A percentile compares a stretch with the other conserved stretches of the same genome.
Evolutionary conservation across 2,329 filamentous ascomycete species (phyloP).

Genomic region (Beauveria caledonica): DNA sequence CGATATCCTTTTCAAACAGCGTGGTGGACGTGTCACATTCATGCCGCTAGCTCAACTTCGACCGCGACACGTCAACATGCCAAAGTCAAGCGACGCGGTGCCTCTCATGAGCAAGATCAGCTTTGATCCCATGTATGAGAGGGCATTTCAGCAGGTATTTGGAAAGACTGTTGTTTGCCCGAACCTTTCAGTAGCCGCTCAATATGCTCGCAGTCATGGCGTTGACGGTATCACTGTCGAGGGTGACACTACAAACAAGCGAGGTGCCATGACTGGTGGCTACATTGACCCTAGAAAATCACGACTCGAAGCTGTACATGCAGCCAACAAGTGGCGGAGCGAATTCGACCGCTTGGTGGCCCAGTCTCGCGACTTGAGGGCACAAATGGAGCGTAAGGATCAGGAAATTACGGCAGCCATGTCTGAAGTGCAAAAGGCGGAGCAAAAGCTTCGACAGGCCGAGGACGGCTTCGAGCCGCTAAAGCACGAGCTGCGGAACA

Average conservation of each 20-base stretch:
- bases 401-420: slow-evolving; percentile 85
- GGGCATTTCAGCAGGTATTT: slow-evolving; percentile 90
- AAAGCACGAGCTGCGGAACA: slow-evolving; percentile 65
- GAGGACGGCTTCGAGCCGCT: slow-evolving; percentile 78
- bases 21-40: slow-evolving; percentile 83
- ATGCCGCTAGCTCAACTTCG: slow-evolving; percentile 83
- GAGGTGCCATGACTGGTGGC: slow-evolving; percentile 90
- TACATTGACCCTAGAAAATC: slow-evolving; percentile 83
- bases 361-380: slow-evolving; percentile 57
- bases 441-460: slow-evolving; percentile 68
- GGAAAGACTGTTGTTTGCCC: slow-evolving; percentile 92
- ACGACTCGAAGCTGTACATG: slow-evolving; percentile 74
- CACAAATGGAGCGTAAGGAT: slow-evolving; percentile 67
- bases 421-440: slow-evolving; percentile 73
- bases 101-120: slow-evolving; percentile 78
- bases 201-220: slow-evolving; percentile 86
- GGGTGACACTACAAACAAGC: slow-evolving; percentile 89
- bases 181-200: slow-evolving; percentile 75
- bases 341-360: slow-evolving; percentile 61
- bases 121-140: slow-evolving; percentile 69
- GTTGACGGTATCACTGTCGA: slow-evolving; percentile 91
- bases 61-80: slow-evolving; percentile 64
- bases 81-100: slow-evolving; percentile 78
- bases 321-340: slow-evolving; percentile 64
- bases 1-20: slow-evolving; percentile 68